These are phyloP conservation scores for Rhodocollybia butyracea DNA, from an alignment of 768 basidiomycete genomes.

Conservation along the genomic window DNA sequence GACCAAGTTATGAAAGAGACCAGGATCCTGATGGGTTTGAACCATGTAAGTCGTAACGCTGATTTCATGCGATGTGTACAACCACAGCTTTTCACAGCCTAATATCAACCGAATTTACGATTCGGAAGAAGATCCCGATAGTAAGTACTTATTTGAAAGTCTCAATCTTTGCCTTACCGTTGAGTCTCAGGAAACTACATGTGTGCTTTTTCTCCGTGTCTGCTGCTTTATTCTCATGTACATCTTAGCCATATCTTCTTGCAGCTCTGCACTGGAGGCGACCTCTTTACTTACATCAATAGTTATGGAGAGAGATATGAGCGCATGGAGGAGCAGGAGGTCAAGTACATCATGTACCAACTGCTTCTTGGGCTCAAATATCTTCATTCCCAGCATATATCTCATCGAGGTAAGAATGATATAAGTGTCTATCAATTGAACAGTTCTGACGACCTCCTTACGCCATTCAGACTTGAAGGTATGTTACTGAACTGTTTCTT, in stretches of 20 bases:
- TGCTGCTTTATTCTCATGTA: background rate
- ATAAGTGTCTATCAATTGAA: background rate
- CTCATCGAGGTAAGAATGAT: constrained; percentile 64
- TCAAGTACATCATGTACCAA: constrained; percentile 83
- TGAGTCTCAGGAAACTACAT: too few species aligned
- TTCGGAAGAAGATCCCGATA: constrained; percentile 57
- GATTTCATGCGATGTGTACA: background rate
- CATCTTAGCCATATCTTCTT: constrained; percentile 71
- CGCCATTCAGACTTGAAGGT: constrained; percentile 61
- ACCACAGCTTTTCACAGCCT: constrained; percentile 43
- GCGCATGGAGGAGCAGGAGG: constrained; percentile 72
- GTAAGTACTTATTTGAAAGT: too few species aligned
- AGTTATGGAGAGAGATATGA: constrained; percentile 46
- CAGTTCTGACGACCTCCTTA: background rate
- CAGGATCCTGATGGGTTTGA: constrained; percentile 62
- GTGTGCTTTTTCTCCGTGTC: too few species aligned
- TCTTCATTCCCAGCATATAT: constrained; percentile 67
- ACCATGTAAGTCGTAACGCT: constrained; percentile 49
- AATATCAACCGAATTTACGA: constrained; percentile 80
- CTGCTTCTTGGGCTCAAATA: constrained; percentile 68
- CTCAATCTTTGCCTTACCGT: too few species aligned
- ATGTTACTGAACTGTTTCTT: constrained; percentile 5
- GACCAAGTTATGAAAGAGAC: constrained; percentile 76
- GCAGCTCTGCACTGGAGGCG: constrained; percentile 82
- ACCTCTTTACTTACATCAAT: constrained; percentile 83